phyloP scores from a whole-genome alignment of 352 stramenopile genomes.

The Pythium biforme region DNA sequence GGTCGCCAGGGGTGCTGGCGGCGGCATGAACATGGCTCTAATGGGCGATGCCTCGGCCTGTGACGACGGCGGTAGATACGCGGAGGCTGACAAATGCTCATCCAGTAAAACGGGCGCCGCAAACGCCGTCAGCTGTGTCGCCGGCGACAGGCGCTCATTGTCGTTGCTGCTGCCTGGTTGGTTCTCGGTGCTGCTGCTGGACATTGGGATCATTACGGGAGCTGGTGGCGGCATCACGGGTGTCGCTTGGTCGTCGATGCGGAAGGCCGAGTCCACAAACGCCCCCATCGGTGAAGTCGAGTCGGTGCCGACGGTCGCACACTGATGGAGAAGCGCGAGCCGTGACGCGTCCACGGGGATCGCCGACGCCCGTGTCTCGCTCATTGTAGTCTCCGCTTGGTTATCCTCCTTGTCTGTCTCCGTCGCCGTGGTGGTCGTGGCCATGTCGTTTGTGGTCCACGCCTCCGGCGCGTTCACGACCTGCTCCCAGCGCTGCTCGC shows the following conservation, averaged over 20 bases:
- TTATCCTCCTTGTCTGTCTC: constrained; percentile 19
- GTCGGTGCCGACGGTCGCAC: constrained; percentile 53
- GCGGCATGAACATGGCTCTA: constrained; percentile 13
- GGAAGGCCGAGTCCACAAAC: constrained; percentile 54
- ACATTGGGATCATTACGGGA: neutral
- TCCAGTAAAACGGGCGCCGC: neutral
- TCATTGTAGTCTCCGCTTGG: constrained; percentile 8
- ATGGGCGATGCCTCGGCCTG: neutral
- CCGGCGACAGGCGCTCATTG: neutral
- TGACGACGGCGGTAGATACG: neutral
- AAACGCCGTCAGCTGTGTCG: constrained; percentile 2
- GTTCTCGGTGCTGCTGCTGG: neutral
- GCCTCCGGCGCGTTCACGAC: constrained; percentile 48
- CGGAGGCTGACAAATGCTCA: neutral
- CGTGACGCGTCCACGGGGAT: constrained; percentile 54
- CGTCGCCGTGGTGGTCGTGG: neutral
- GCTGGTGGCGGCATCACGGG: constrained; percentile 2
- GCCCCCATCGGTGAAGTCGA: constrained; percentile 34
- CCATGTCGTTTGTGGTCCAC: constrained; percentile 7
- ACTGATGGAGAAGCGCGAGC: constrained; percentile 71
- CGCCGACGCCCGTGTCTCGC: constrained; percentile 5
- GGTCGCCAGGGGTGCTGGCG: constrained; percentile 12
- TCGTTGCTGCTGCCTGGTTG: no score
- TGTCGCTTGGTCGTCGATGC: constrained; percentile 1
- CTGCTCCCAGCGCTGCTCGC: constrained; percentile 61